These are phyloP conservation scores for Tulasnella sp. DNA, from an alignment of 768 basidiomycete genomes.

Conservation along the genomic window DNA sequence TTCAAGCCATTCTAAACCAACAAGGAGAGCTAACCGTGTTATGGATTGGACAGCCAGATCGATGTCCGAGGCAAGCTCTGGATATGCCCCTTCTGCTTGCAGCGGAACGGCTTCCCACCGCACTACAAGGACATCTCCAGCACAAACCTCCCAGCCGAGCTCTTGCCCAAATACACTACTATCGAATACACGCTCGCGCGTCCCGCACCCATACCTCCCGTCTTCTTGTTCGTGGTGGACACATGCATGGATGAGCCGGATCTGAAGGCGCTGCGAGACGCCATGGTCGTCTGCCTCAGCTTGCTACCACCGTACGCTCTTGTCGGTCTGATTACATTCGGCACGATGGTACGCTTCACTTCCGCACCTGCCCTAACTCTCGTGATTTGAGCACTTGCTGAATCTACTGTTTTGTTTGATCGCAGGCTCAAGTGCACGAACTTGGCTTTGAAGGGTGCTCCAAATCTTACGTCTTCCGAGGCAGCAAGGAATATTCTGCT, in stretches of 20 bases:
- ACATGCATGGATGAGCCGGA: conserved; percentile 95
- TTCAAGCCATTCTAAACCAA: conserved; percentile 9
- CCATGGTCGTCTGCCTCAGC: conserved; percentile 87
- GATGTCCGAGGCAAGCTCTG: conserved; percentile 97
- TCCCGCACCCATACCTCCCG: conserved; percentile 82
- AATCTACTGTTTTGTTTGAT: background rate
- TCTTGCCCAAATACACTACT: conserved; percentile 96
- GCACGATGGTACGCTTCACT: conserved; percentile 70
- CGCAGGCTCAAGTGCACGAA: conserved; percentile 93
- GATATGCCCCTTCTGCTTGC: conserved; percentile 98
- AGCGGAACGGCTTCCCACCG: conserved; percentile 91
- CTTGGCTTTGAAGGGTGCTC: conserved; percentile 91
- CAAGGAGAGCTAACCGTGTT: background rate
- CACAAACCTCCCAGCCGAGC: conserved; percentile 91
- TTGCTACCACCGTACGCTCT: conserved; percentile 88
- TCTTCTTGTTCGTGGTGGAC: conserved; percentile 96
- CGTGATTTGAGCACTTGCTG: background rate
- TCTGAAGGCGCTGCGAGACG: conserved; percentile 87
- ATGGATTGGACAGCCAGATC: conserved; percentile 60
- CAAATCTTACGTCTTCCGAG: conserved; percentile 98
- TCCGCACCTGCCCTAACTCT: background rate
- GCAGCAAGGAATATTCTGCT: conserved; percentile 88
- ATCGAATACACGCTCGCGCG: conserved; percentile 98
- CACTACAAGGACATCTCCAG: conserved; percentile 99
- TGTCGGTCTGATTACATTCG: conserved; percentile 91